A percentile compares a stretch with the other conserved stretches of the same genome.
Conservation (phyloP, 2,329 filamentous ascomycete species). For the Periconia digitata region DNA sequence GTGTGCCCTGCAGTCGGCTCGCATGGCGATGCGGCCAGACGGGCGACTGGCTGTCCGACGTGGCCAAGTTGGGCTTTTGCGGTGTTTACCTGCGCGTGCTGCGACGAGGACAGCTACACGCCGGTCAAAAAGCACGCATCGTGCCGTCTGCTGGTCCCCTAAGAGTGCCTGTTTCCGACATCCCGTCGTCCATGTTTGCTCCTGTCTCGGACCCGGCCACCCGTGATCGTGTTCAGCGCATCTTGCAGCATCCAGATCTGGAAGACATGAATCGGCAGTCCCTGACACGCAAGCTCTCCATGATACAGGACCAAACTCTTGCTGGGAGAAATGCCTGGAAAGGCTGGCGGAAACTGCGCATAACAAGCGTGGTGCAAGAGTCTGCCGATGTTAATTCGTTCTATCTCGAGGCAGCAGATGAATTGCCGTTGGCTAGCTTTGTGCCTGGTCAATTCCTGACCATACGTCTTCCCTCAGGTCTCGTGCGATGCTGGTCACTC, state of each 20-base stretch:
- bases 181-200: not conserved
- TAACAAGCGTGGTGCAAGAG: slow-evolving; percentile 1
- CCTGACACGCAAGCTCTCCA: slow-evolving; percentile 3
- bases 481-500: slow-evolving; percentile 6
- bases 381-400: slow-evolving; percentile 5
- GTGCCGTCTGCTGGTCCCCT: not conserved
- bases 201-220: not conserved
- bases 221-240: not conserved
- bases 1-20: slow-evolving; percentile 1
- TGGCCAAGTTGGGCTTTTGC: slow-evolving; percentile 3
- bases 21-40: slow-evolving; percentile 4
- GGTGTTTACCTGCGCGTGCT: slow-evolving; percentile 3
- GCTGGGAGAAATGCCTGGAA: slow-evolving; percentile 1
- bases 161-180: not conserved
- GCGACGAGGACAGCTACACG: not conserved
- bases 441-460: slow-evolving; percentile 7
- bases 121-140: slow-evolving; percentile 1
- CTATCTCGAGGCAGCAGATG: slow-evolving; percentile 3
- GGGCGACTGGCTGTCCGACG: slow-evolving; percentile 1
- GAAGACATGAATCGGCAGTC: slow-evolving; percentile 4
- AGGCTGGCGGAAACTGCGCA: slow-evolving; percentile 4
- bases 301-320: slow-evolving; percentile 2
- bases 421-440: slow-evolving; percentile 1
- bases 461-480: slow-evolving; percentile 2
- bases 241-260: not conserved